These are phyloP conservation scores for Ramaria sp. DNA, from an alignment of 768 basidiomycete genomes.

Conservation along the genomic window DNA sequence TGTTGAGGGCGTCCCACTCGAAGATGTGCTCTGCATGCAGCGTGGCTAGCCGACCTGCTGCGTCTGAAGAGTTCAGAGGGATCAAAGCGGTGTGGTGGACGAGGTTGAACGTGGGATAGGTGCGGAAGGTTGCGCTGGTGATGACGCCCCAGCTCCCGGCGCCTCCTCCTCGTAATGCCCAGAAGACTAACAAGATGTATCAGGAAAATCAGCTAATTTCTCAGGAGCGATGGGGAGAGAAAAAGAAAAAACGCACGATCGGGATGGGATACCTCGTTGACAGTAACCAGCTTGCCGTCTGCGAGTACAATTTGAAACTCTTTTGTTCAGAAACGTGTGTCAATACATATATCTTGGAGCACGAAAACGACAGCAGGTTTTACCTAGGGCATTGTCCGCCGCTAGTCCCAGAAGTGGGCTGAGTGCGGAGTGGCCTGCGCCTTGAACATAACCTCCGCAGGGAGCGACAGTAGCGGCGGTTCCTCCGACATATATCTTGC, in stretches of 20 bases:
- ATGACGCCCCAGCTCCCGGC: slow-evolving; percentile 28
- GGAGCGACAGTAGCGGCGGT: slow-evolving; percentile 31
- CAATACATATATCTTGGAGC: too few relatives aligned
- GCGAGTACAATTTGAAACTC: slow-evolving; percentile 22
- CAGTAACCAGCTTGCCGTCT: slow-evolving; percentile 19
- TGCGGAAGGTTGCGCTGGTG: slow-evolving; percentile 24
- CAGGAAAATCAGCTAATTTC: background rate
- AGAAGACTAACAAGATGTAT: slow-evolving; percentile 3
- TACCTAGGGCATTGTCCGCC: slow-evolving; percentile 2
- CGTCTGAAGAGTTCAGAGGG: slow-evolving; percentile 11
- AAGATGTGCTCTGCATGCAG: slow-evolving; percentile 26
- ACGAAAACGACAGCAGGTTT: too few relatives aligned
- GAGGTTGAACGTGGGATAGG: slow-evolving; percentile 23
- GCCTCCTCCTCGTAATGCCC: slow-evolving; percentile 5
- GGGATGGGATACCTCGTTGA: slow-evolving; percentile 16
- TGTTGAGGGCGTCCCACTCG: slow-evolving; percentile 21
- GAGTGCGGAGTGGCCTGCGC: slow-evolving; percentile 34
- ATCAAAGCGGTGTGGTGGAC: slow-evolving; percentile 13
- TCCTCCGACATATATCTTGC: slow-evolving; percentile 35
- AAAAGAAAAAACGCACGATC: slow-evolving; percentile 14
- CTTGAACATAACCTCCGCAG: slow-evolving; percentile 36
- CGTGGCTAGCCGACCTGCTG: slow-evolving; percentile 17
- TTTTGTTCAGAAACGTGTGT: background rate
- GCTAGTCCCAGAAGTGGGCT: slow-evolving; percentile 31
- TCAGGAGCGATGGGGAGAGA: too few relatives aligned